Percentiles rank a stretch among this genome's conserved stretches.
Evolutionary conservation across 2,329 filamentous ascomycete species (phyloP).

Genomic region (Talaromyces funiculosus): DNA sequence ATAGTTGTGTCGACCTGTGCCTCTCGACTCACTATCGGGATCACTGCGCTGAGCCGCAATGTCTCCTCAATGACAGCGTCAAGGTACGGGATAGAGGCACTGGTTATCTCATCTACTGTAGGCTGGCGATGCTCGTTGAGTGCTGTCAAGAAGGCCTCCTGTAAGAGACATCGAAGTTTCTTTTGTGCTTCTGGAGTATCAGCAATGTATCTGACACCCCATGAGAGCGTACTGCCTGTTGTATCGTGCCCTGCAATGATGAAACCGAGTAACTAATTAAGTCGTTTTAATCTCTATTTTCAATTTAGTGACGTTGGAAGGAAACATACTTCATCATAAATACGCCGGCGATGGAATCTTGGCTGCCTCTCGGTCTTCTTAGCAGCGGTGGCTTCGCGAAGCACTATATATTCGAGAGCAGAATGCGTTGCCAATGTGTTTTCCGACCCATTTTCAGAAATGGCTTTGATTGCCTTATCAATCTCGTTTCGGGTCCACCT

Average conservation of each 20-base stretch:
- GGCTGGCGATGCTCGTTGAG: constrained; percentile 19
- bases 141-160: too few relatives aligned
- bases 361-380: neutral
- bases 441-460: neutral
- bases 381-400: neutral
- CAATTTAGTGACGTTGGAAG: too few relatives aligned
- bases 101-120: constrained; percentile 27
- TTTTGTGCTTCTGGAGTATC: too few relatives aligned
- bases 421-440: neutral
- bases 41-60: neutral
- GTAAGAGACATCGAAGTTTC: too few relatives aligned
- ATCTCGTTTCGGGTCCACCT: too few relatives aligned
- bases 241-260: too few relatives aligned
- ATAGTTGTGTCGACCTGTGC: neutral
- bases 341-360: neutral
- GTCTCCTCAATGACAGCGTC: constrained; percentile 40
- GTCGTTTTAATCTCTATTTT: too few relatives aligned
- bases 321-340: too few relatives aligned
- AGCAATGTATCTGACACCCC: too few relatives aligned
- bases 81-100: constrained; percentile 34
- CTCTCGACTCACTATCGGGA: neutral
- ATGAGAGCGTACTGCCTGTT: too few relatives aligned
- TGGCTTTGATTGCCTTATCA: too few relatives aligned
- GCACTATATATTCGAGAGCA: neutral
- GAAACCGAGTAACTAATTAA: too few relatives aligned